phyloP scores from a whole-genome alignment of 78 protist genomes.

The Ministeria vibrans region DNA sequence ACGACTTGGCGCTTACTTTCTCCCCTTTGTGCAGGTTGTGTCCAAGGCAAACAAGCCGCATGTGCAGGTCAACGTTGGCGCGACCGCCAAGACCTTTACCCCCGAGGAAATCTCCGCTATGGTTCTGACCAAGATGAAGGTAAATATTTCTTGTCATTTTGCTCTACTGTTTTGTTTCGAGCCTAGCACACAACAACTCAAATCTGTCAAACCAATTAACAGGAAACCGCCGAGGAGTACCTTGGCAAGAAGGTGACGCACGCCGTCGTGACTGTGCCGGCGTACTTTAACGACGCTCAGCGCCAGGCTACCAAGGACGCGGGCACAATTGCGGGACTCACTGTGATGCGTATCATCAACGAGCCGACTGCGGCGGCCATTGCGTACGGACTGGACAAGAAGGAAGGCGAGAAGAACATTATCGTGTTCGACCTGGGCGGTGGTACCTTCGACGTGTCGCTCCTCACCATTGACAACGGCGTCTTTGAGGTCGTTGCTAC shows the following conservation, averaged over 20 bases:
- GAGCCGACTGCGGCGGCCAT: constrained; percentile 99
- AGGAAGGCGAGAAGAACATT: constrained; percentile 73
- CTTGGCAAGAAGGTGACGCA: constrained; percentile 78
- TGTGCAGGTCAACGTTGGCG: constrained; percentile 78
- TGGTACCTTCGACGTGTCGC: constrained; percentile 98
- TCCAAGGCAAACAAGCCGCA: constrained; percentile 79
- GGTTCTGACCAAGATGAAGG: constrained; percentile 93
- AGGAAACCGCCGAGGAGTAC: constrained; percentile 90
- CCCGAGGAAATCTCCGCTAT: constrained; percentile 98
- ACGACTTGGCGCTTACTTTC: too few species aligned
- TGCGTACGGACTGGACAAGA: constrained; percentile 87
- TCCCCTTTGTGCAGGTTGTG: constrained; percentile 90
- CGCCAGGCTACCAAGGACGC: constrained; percentile 55
- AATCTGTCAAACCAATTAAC: too few species aligned
- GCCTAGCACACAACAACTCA: too few species aligned
- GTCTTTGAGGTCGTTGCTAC: constrained; percentile 98
- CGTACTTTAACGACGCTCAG: constrained; percentile 90
- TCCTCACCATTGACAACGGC: constrained; percentile 91
- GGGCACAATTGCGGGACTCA: constrained; percentile 53
- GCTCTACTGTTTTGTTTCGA: too few species aligned
- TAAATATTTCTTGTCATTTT: too few species aligned
- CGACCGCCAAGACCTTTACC: constrained; percentile 69
- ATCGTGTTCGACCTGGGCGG: constrained; percentile 99
- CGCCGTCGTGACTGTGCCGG: constrained; percentile 96
- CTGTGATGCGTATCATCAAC: constrained; percentile 93